Evolutionary conservation across 208 protist genomes (phyloP).

Genomic region (Angomonas deanei): DNA sequence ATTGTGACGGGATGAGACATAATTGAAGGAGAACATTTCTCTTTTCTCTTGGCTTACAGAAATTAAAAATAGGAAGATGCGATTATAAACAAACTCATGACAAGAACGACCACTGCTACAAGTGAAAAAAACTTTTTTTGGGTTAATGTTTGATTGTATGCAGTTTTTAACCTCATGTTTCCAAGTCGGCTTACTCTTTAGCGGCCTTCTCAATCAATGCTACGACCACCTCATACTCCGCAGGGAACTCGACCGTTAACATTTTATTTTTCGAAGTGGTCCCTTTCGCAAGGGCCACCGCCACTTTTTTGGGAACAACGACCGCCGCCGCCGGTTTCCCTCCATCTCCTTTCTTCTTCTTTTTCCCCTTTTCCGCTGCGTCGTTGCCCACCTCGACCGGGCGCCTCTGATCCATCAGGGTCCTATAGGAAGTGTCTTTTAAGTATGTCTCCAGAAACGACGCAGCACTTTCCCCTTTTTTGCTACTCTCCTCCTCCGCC

Average conservation of each 20-base stretch:
- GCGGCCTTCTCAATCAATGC: slow-evolving; percentile 36
- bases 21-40: no score
- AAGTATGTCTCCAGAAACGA: slow-evolving; percentile 14
- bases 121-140: no score
- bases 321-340: neutral
- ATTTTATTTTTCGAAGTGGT: slow-evolving; percentile 53
- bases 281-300: slow-evolving; percentile 46
- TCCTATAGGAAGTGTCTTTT: slow-evolving; percentile 17
- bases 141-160: neutral
- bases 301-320: slow-evolving; percentile 21
- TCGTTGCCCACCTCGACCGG: neutral
- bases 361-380: slow-evolving; percentile 14
- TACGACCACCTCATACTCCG: slow-evolving; percentile 46
- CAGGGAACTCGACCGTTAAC: slow-evolving; percentile 46
- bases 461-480: neutral
- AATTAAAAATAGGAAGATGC: no score
- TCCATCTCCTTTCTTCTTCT: slow-evolving; percentile 11
- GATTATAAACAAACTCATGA: no score
- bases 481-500: neutral
- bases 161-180: neutral
- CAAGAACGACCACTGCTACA: no score
- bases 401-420: slow-evolving; percentile 8
- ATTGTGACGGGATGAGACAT: no score
- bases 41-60: no score
- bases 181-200: neutral